These are phyloP conservation scores for Dipodascopsis uninucleata DNA, from an alignment of 805 yeast species.

Conservation along the genomic window DNA sequence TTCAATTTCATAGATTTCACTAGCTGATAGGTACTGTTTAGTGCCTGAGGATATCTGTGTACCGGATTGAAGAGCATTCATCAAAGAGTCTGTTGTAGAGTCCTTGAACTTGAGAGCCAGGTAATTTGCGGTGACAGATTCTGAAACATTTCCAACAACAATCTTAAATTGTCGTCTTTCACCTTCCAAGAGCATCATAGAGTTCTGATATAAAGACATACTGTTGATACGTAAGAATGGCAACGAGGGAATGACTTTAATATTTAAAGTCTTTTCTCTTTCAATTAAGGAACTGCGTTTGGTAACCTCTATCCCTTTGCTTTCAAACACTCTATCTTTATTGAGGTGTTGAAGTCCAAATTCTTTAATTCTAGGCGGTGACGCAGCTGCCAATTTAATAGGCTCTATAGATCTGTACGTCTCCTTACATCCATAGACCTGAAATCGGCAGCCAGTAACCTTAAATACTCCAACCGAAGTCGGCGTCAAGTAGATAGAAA, in stretches of 20 bases:
- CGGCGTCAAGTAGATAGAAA: constrained; percentile 24
- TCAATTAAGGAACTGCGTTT: constrained; percentile 4
- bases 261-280: constrained; percentile 32
- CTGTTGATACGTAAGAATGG: constrained; percentile 48
- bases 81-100: constrained; percentile 64
- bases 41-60: neutral
- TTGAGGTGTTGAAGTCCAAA: constrained; percentile 9
- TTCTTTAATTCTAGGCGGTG: constrained; percentile 3
- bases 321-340: too few relatives aligned
- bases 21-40: constrained; percentile 45
- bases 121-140: constrained; percentile 49
- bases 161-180: constrained; percentile 54
- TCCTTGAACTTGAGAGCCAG: constrained; percentile 65
- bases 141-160: constrained; percentile 55
- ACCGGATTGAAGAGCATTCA: constrained; percentile 45
- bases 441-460: constrained; percentile 51
- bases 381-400: neutral
- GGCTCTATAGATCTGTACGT: constrained; percentile 38
- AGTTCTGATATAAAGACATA: constrained; percentile 44
- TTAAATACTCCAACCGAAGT: constrained; percentile 44
- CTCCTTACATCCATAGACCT: constrained; percentile 48
- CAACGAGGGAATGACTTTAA: constrained; percentile 46
- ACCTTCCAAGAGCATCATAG: constrained; percentile 78
- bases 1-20: constrained; percentile 73
- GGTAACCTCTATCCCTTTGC: too few relatives aligned